Evolutionary conservation across 768 basidiomycete species (phyloP).

Genomic region (Calocybe gangraenosa): DNA sequence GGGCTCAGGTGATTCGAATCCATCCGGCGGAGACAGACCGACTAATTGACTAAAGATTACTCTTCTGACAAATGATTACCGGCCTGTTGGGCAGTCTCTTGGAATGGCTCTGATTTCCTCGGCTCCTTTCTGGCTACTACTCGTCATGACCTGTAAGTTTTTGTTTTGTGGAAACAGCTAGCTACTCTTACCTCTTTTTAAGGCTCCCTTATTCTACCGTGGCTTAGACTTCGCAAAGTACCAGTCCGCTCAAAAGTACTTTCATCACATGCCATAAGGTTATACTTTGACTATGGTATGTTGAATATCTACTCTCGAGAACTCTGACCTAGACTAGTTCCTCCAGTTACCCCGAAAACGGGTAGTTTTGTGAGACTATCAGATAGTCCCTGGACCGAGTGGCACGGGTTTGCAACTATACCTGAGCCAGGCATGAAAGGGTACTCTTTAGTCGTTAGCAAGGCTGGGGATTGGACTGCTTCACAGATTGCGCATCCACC

Average conservation of each 20-base stretch:
- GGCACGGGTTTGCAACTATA: conserved; percentile 57
- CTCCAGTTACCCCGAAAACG: conserved; percentile 36
- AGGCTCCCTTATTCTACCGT: conserved; percentile 53
- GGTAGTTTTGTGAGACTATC: conserved; percentile 44
- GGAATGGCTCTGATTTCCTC: conserved; percentile 38
- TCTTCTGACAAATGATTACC: conserved; percentile 53
- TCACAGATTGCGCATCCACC: conserved; percentile 51
- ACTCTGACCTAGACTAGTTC: background rate
- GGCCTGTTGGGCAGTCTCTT: conserved; percentile 30
- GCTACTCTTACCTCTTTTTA: background rate
- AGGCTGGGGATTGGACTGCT: conserved; percentile 57
- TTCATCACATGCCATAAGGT: conserved; percentile 52
- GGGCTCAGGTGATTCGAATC: conserved; percentile 29
- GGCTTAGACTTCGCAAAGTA: conserved; percentile 54
- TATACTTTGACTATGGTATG: conserved; percentile 55
- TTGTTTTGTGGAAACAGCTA: conserved; percentile 6
- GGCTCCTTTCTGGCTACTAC: conserved; percentile 54
- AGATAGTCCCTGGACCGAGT: conserved; percentile 47
- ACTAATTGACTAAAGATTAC: conserved; percentile 29
- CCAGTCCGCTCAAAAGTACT: conserved; percentile 44
- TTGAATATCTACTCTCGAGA: conserved; percentile 9
- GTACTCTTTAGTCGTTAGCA: conserved; percentile 53
- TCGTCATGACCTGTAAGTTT: conserved; percentile 39
- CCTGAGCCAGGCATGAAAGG: conserved; percentile 41
- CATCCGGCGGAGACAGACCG: background rate